These are phyloP conservation scores for Penicillium sclerotiorum DNA, from an alignment of 2,329 filamentous ascomycete species.

Conservation along the genomic window DNA sequence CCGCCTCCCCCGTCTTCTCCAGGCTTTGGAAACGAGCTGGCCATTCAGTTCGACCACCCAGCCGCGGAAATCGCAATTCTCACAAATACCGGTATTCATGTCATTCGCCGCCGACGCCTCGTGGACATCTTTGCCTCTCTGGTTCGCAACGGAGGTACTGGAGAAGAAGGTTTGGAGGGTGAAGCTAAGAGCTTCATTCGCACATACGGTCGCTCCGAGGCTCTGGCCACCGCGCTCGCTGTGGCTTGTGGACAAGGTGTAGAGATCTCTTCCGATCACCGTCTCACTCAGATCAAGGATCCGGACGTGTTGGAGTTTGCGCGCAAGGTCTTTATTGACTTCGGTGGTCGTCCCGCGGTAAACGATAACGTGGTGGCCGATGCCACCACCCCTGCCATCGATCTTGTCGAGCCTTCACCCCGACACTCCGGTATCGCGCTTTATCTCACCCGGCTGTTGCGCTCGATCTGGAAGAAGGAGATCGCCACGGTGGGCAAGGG, in stretches of 20 bases:
- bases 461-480: slow-evolving; percentile 81
- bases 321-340: slow-evolving; percentile 85
- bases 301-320: slow-evolving; percentile 84
- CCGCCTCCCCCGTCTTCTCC: slow-evolving; percentile 68
- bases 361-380: slow-evolving; percentile 73
- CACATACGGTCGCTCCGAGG: slow-evolving; percentile 85
- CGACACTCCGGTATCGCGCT: slow-evolving; percentile 85
- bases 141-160: slow-evolving; percentile 70
- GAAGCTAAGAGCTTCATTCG: slow-evolving; percentile 83
- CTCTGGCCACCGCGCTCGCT: slow-evolving; percentile 84
- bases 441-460: slow-evolving; percentile 84
- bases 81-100: slow-evolving; percentile 86
- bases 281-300: slow-evolving; percentile 72
- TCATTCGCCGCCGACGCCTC: slow-evolving; percentile 78
- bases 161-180: slow-evolving; percentile 73
- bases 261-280: slow-evolving; percentile 72
- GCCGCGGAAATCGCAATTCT: slow-evolving; percentile 85
- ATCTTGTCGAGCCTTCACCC: slow-evolving; percentile 83
- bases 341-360: slow-evolving; percentile 82
- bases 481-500: slow-evolving; percentile 64
- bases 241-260: slow-evolving; percentile 93
- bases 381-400: slow-evolving; percentile 66
- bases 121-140: slow-evolving; percentile 90
- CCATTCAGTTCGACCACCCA: slow-evolving; percentile 88
- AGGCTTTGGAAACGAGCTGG: slow-evolving; percentile 88